Base-by-base conservation (phyloP, 371 early-diverging fungal species). In the Haplosporangium sp. region DNA sequence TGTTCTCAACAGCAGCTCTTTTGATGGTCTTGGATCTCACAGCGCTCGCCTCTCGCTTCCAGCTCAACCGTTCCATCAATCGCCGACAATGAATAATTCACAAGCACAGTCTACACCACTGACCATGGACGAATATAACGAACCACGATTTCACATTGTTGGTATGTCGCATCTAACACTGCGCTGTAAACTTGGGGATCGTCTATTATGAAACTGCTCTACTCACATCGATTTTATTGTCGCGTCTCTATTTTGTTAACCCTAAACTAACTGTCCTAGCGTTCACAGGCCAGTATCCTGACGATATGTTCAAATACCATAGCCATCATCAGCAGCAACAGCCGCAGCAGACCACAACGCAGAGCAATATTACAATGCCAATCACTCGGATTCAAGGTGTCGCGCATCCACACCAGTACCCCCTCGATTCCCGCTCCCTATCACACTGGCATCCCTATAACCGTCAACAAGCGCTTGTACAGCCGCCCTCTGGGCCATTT, bases 371-470 rank as follows among this genome's bases (percentile, higher is more conserved):
- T 5, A 50, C 20, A 9, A 64, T 59, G 42, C 66, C 41, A 0
- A 10, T 18, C n/a, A 21, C 62, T 12, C 61, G 55, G 18, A 53
- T 38, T 0, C 10, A 37, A 10, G 48, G 55, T 18, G 29, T 61
- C 29, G n/a, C 42, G 2, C 64, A 74, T 6, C 20, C 42, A 4
- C 55, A 64, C 12, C 64, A 48, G 3, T 46, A 50, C 37, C 45
- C 42, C 9, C 45, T 50, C 20, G 72, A 61, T 13, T 45, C 65
- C 14, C 50, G 66, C 21, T 47, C 55, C 29, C 16, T 43, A 1
- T 37, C 66, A 2, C 69, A 74, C 41, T 68, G 63, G 74, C 64
- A 69, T 18, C 74, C 69, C 0, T 68, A 74, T 42, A 69, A 16
- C 60, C 68, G 64, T 16, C 59, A 68, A 18, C 74, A 55, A 5